Conservation (phyloP, 345 rosid genomes). For the Draba incana region DNA sequence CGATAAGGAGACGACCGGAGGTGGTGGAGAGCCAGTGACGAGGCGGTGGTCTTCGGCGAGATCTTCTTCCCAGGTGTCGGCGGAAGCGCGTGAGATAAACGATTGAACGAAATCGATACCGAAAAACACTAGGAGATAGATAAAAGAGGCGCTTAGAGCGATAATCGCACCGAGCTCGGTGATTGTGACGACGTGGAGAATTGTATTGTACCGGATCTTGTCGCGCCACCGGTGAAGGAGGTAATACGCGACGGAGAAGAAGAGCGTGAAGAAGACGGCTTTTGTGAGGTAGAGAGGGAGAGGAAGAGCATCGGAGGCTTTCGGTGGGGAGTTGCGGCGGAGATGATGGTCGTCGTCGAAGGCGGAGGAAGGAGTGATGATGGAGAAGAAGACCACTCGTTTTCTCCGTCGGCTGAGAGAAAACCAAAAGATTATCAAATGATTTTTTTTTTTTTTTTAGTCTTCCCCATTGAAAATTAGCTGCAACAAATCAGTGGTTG, state of each 20-base stretch:
- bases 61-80: slow-evolving; percentile 62
- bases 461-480: no score
- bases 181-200: slow-evolving; percentile 79
- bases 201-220: slow-evolving; percentile 84
- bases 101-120: slow-evolving; percentile 92
- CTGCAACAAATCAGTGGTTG: no score
- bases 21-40: slow-evolving; percentile 39
- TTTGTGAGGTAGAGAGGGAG: slow-evolving; percentile 78
- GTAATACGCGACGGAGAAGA: slow-evolving; percentile 85
- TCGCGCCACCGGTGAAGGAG: slow-evolving; percentile 94
- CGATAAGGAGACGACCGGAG: no score
- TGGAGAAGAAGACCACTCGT: no score
- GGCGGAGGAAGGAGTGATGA: neutral
- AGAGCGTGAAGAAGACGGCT: slow-evolving; percentile 82
- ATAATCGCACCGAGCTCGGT: slow-evolving; percentile 75
- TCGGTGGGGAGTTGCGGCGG: slow-evolving; percentile 41
- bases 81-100: slow-evolving; percentile 64
- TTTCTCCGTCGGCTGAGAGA: no score
- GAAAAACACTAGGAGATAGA: slow-evolving; percentile 81
- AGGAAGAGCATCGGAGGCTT: slow-evolving; percentile 86
- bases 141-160: slow-evolving; percentile 76
- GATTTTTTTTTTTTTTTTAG: no score
- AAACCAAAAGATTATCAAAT: no score
- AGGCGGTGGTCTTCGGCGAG: slow-evolving; percentile 45
- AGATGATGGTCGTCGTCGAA: neutral